phyloP scores from a whole-genome alignment of 2,329 filamentous ascomycete genomes.

The Cadophora malorum region DNA sequence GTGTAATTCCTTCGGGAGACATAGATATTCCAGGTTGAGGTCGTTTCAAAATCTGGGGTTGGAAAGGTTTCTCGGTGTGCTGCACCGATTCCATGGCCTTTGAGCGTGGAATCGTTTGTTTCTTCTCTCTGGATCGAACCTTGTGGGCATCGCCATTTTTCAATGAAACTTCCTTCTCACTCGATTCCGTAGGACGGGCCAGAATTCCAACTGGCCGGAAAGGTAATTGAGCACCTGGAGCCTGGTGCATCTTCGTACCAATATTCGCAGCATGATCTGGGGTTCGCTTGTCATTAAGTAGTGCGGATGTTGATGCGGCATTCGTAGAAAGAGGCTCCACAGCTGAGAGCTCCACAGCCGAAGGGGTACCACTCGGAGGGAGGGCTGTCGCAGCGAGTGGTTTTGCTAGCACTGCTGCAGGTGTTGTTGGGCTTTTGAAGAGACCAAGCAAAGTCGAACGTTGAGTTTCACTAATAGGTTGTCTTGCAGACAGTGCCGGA shows the following conservation, averaged over 20 bases:
- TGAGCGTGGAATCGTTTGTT: constrained; percentile 11
- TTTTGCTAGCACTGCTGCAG: constrained; percentile 28
- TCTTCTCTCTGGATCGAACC: constrained; percentile 23
- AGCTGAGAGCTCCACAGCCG: constrained; percentile 45
- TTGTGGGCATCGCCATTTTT: constrained; percentile 21
- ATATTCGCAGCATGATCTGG: constrained; percentile 29
- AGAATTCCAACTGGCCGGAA: constrained; percentile 42
- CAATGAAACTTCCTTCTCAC: constrained; percentile 26
- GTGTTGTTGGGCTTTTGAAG: constrained; percentile 42
- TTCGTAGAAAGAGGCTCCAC: constrained; percentile 40
- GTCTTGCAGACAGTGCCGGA: constrained; percentile 31
- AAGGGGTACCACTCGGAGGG: constrained; percentile 39
- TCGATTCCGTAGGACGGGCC: constrained; percentile 36
- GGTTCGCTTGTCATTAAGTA: constrained; percentile 36
- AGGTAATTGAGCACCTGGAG: constrained; percentile 41
- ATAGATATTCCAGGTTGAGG: constrained; percentile 49
- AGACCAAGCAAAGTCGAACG: constrained; percentile 42
- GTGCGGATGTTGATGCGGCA: constrained; percentile 31
- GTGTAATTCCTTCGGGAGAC: constrained; percentile 30
- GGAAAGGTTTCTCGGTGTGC: constrained; percentile 52
- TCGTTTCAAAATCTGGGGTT: constrained; percentile 60
- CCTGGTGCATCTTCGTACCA: constrained; percentile 34
- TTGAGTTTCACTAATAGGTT: constrained; percentile 40
- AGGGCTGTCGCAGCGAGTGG: constrained; percentile 34
- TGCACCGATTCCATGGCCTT: constrained; percentile 9